Evolutionary conservation across 257 asterid species (phyloP).

Genomic region (Knoxia roxburghii): DNA sequence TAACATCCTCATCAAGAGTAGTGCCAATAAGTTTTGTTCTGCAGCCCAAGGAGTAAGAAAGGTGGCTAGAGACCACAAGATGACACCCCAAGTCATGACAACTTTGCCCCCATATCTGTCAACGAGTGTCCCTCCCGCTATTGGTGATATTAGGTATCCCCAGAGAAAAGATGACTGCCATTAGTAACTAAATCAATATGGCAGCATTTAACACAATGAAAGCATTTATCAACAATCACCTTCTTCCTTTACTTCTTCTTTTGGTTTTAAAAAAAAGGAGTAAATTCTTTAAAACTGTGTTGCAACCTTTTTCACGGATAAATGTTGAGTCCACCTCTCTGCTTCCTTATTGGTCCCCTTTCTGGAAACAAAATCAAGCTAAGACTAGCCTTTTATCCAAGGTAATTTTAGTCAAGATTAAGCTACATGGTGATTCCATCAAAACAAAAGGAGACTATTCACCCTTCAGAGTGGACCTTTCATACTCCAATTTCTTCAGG

Average conservation of each 20-base stretch:
- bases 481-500: too few species aligned
- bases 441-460: too few species aligned
- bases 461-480: too few species aligned
- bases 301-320: not conserved
- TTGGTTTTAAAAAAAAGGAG: too few species aligned
- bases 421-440: too few species aligned
- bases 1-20: conserved; percentile 75
- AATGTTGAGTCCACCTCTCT: not conserved
- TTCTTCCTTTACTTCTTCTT: not conserved
- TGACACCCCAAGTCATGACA: conserved; percentile 98
- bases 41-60: conserved; percentile 97
- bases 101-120: conserved; percentile 88
- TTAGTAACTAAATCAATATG: conserved; percentile 42
- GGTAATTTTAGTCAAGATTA: not conserved
- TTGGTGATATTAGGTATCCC: conserved; percentile 97
- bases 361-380: not conserved
- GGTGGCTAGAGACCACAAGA: conserved; percentile 96
- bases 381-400: not conserved
- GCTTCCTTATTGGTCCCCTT: not conserved
- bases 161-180: conserved; percentile 99
- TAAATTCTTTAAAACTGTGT: not conserved
- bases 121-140: conserved; percentile 92
- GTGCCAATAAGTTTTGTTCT: conserved; percentile 56
- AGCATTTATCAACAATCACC: not conserved
- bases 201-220: conserved; percentile 25